Evolutionary conservation across 345 rosid species (phyloP), one percentile per base, ranked within the genome.

Genomic region (Syzygium oleosum): DNA sequence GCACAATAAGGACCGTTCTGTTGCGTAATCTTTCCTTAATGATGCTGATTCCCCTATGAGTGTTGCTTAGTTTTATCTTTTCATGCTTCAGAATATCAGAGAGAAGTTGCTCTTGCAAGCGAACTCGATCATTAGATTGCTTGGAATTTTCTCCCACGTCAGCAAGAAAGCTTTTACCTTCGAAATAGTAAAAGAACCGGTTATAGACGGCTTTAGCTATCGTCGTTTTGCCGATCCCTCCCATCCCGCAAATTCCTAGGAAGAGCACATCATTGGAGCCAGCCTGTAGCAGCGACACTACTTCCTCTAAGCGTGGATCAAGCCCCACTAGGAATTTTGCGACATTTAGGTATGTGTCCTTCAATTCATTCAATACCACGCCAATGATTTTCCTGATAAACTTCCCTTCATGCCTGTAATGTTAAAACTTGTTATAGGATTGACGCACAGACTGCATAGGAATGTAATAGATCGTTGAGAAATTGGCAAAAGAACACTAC

Each of bases 221-320:
- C 29, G 55, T 43, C 27, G 55, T 85, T 31, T 85, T 85, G 14
- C 87, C 89, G 6, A 88, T 88, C 34, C 87, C 89, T 6, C 89
- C 85, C 25, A 88, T 85, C 21, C 89, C 87, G 22, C 79, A 88
- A 31, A 88, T 85, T 63, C 89, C 89, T 65, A 65, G 16, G 55
- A 53, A 53, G 21, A 53, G 19, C 22, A 53, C 55, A 53, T 53
- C 55, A 53, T 53, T 6, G 7, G 55, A 53, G 55, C 55, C 55
- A 6, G 17, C 55, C 55, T 16, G 55, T 53, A 53, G 55, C 55
- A 16, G 21, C 21, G 55, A 53, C 55, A 53, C 55, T 16, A 53
- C 21, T 53, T 53, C 55, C 55, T 53, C 55, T 53, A 53, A 53
- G 55, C 22, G 21, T 53, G 55, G 22, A 16, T 6, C 55, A 53